These are phyloP conservation scores for Aspergillus ustus DNA, from an alignment of 2,329 filamentous ascomycete species.

Conservation along the genomic window DNA sequence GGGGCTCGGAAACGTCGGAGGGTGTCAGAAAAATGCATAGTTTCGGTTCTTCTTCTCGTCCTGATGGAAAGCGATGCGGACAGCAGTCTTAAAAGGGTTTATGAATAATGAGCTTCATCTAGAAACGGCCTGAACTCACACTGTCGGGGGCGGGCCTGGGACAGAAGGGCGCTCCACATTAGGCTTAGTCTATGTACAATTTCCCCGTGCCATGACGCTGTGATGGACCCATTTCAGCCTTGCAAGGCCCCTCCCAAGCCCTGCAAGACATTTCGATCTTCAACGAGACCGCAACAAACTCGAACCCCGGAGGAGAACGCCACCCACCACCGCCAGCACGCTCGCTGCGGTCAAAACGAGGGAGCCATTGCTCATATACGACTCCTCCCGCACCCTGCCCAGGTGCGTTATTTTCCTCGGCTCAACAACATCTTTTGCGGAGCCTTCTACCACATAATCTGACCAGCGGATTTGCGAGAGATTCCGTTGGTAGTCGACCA, in stretches of 20 bases:
- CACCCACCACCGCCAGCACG: slow-evolving; percentile 11
- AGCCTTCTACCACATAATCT: slow-evolving; percentile 36
- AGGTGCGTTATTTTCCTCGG: slow-evolving; percentile 32
- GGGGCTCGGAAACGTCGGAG: background rate
- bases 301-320: slow-evolving; percentile 6
- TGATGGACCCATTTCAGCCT: background rate
- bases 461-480: slow-evolving; percentile 36
- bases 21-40: background rate
- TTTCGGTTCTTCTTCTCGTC: background rate
- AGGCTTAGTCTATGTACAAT: background rate
- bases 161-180: background rate
- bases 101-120: background rate
- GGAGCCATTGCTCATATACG: slow-evolving; percentile 15
- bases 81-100: background rate
- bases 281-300: slow-evolving; percentile 13
- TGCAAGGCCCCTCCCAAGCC: background rate
- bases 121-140: background rate
- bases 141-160: background rate
- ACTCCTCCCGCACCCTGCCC: slow-evolving; percentile 31
- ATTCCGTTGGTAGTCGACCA: slow-evolving; percentile 60
- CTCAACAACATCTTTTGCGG: slow-evolving; percentile 27
- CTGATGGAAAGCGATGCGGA: background rate
- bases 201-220: background rate
- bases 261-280: background rate
- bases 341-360: slow-evolving; percentile 8